Evolutionary conservation across 306 rosid species (phyloP), one percentile per base, ranked within the genome.

Genomic region (Morella rubra): DNA sequence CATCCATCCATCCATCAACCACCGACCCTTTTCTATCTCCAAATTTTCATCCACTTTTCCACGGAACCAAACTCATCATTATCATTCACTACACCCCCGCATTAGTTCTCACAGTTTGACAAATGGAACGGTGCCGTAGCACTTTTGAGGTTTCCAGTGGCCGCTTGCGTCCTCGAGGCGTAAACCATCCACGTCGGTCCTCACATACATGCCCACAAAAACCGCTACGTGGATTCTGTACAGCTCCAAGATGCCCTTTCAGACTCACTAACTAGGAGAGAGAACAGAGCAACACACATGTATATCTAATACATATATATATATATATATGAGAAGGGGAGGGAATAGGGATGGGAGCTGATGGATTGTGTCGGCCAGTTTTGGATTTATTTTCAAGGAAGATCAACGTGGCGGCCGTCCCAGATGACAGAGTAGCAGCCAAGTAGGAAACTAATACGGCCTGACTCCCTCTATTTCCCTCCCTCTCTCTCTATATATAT

Each of bases 281-380:
- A n/a, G 12, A 55, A 6, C 10, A 18, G 12, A 7, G 19, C 8
- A 5, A 52, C 5, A 15, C 15, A 49, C 4, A 0, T 1, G 9
- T 47, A 49, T 14, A 22, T 11, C 0, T 22, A 9, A 9, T 11
- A 20, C 24, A 20, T 8, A 2, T 24, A 58, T 12, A 58, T 24
- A 22, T 22, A 22, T 27, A 10, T 11, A 8, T 42, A 66, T 42
- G 16, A 9, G n/a, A 41, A 13, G 4, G 51, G 69, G 51, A 50
- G 61, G 16, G 69, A 49, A 10, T 20, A 75, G 76, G 61, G 76
- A 72, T 72, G 78, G 81, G 74, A 80, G 83, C 27, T 77, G 89
- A 89, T 87, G 88, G 90, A 85, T 73, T 86, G 66, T 93, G 97
- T 93, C 97, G 96, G 97, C 96, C 96, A 90, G 74, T 79, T 81